Conservation (phyloP, 1,139 yeast genomes). For the Debaryomycetaceae sp. region DNA sequence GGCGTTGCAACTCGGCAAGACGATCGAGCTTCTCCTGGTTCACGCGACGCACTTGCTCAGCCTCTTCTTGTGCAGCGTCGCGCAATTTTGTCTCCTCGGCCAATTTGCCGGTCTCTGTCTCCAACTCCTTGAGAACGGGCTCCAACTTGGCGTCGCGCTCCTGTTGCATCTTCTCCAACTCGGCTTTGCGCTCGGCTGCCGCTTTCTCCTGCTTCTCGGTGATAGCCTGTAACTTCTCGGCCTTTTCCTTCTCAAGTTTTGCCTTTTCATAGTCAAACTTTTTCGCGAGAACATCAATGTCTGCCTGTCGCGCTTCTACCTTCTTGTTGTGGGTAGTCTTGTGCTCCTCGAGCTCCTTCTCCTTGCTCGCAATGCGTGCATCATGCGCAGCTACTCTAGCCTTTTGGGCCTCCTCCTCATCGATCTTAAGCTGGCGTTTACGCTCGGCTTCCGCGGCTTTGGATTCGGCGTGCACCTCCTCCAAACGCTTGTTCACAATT, state of each 20-base stretch:
- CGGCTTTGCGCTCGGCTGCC: slow-evolving; percentile 29
- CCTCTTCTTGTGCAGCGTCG: slow-evolving; percentile 9
- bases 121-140: slow-evolving; percentile 33
- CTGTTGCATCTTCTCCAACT: slow-evolving; percentile 34
- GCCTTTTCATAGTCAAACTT: slow-evolving; percentile 26
- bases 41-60: slow-evolving; percentile 28
- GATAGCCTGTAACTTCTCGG: slow-evolving; percentile 30
- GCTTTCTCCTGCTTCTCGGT: slow-evolving; percentile 32
- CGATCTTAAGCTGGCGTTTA: slow-evolving; percentile 35
- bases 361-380: slow-evolving; percentile 29
- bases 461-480: slow-evolving; percentile 29
- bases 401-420: slow-evolving; percentile 28
- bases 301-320: slow-evolving; percentile 25
- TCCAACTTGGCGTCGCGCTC: slow-evolving; percentile 32
- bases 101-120: slow-evolving; percentile 27
- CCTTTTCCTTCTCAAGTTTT: slow-evolving; percentile 26
- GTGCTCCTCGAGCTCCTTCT: slow-evolving; percentile 21
- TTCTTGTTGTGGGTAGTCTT: slow-evolving; percentile 27
- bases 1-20: slow-evolving; percentile 21
- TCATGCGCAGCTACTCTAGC: slow-evolving; percentile 27
- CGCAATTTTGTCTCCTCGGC: background rate
- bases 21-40: slow-evolving; percentile 24
- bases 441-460: slow-evolving; percentile 40
- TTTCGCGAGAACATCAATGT: slow-evolving; percentile 22
- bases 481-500: slow-evolving; percentile 23